A percentile compares a stretch with the other conserved stretches of the same genome.
These are phyloP conservation scores for Erythrobasidium yunnanense DNA, from an alignment of 768 basidiomycete genomes.

Conservation along the genomic window DNA sequence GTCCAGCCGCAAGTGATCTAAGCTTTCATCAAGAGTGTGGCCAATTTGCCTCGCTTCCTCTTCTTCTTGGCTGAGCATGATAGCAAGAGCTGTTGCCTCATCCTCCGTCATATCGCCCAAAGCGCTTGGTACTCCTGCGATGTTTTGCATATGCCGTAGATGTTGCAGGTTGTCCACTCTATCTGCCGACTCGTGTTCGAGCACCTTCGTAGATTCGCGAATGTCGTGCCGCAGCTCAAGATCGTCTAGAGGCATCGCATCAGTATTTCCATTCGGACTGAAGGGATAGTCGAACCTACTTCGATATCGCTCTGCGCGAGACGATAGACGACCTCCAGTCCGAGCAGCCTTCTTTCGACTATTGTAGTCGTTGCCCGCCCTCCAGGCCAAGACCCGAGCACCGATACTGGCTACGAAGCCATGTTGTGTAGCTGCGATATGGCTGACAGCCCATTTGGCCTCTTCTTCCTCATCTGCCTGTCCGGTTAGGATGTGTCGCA, in stretches of 20 bases:
- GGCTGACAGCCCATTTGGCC: constrained; percentile 7
- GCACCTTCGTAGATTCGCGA: constrained; percentile 3
- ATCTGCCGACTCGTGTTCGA: constrained; percentile 19
- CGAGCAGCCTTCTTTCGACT: constrained; percentile 7
- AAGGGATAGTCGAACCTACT: not conserved
- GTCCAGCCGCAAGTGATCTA: constrained; percentile 19
- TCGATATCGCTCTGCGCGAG: constrained; percentile 18
- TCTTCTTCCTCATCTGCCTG: constrained; percentile 25
- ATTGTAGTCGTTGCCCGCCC: not conserved
- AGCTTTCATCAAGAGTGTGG: not conserved
- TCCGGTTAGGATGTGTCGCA: constrained; percentile 11
- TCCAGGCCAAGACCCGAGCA: constrained; percentile 17
- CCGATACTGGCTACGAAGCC: constrained; percentile 27
- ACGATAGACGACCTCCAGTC: constrained; percentile 8
- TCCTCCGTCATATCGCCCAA: constrained; percentile 23
- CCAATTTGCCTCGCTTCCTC: constrained; percentile 13
- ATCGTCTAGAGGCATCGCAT: not conserved
- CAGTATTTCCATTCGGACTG: not conserved
- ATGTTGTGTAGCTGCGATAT: not conserved
- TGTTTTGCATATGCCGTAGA: not conserved
- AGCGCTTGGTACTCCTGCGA: not conserved
- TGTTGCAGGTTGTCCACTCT: not conserved
- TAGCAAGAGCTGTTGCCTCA: constrained; percentile 20
- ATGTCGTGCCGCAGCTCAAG: constrained; percentile 6
- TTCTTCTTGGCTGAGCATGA: constrained; percentile 29